These are phyloP conservation scores for Kluyveromyces sp. DNA, from an alignment of 1,139 yeast species.

Conservation along the genomic window DNA sequence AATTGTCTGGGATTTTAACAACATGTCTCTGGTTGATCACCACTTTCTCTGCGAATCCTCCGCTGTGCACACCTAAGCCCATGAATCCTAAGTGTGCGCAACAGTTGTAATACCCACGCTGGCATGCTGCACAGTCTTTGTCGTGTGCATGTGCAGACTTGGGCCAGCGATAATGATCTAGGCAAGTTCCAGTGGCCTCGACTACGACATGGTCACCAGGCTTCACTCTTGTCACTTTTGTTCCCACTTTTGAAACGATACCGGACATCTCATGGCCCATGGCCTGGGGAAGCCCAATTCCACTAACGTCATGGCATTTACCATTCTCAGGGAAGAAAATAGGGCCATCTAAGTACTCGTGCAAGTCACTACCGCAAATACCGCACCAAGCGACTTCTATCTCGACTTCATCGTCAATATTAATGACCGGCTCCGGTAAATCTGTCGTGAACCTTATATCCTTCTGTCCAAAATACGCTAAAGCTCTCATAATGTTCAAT, in stretches of 20 bases:
- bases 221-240: conserved; percentile 28
- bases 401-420: conserved; percentile 43
- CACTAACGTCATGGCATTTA: conserved; percentile 30
- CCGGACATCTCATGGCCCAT: conserved; percentile 61
- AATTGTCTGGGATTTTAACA: conserved; percentile 40
- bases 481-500: conserved; percentile 41
- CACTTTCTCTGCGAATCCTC: conserved; percentile 46
- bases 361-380: conserved; percentile 54
- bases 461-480: conserved; percentile 46
- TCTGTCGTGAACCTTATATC: conserved; percentile 41
- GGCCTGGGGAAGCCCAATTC: conserved; percentile 36
- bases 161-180: conserved; percentile 35
- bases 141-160: conserved; percentile 18
- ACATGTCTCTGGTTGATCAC: conserved; percentile 44
- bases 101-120: conserved; percentile 41
- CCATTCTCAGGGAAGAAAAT: conserved; percentile 40
- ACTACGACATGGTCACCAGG: conserved; percentile 44
- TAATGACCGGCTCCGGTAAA: conserved; percentile 41
- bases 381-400: conserved; percentile 49
- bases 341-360: conserved; percentile 48
- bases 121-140: conserved; percentile 40
- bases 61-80: conserved; percentile 45
- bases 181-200: conserved; percentile 51
- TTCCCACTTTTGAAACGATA: conserved; percentile 36
- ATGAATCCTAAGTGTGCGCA: conserved; percentile 39